Evolutionary conservation across 2,329 filamentous ascomycete species (phyloP), one percentile per base, ranked within the genome.

Genomic region (Colletotrichum graminicola): DNA sequence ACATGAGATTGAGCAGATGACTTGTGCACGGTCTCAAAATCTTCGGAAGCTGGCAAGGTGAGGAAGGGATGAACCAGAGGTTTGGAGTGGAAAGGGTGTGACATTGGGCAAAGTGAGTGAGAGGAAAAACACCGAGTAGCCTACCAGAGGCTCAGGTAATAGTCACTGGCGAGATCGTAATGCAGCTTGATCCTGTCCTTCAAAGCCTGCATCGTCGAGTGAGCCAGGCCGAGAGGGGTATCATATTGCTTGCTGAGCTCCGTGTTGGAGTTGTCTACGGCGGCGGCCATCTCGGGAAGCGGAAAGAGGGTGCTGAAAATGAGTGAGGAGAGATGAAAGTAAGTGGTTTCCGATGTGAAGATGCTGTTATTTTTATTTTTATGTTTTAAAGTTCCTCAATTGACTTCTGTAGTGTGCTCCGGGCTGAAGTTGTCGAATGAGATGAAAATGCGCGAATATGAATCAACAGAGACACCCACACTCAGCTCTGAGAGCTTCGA

Each of bases 101-200:
- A 65, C 47, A 29, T 12, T 8, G 47, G n/a, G 49, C 49, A 29
- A 39, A 26, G 59, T 18, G 57, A 45, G 14, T 62, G 32, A 41
- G 21, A 29, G 18, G n/a, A 55, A 49, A 49, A 57, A 54, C 57
- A 34, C 56, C 56, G 23, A 41, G 14, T 34, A 47, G 75, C 75
- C 54, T 82, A 89, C 88, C 88, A 90, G 26, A 90, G 81, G 43
- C 84, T 88, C 73, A 90, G 84, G 74, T 91, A 90, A 77, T 90
- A 90, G 75, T 90, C 88, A 63, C 87, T 89, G 34, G 88, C 86
- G 21, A 90, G 82, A 73, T 90, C 88, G 74, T 91, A 90, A 76
- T 90, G 89, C 71, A 84, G 82, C 80, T 87, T 88, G 77, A 89
- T 89, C 66, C 87, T 82, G 71, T 86, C 86, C 77, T 89, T 89